Percentiles rank a stretch among this genome's conserved stretches.
These are phyloP conservation scores for Papiliotrema terrestris DNA, from an alignment of 1,284 basidiomycete genomes.

Conservation along the genomic window DNA sequence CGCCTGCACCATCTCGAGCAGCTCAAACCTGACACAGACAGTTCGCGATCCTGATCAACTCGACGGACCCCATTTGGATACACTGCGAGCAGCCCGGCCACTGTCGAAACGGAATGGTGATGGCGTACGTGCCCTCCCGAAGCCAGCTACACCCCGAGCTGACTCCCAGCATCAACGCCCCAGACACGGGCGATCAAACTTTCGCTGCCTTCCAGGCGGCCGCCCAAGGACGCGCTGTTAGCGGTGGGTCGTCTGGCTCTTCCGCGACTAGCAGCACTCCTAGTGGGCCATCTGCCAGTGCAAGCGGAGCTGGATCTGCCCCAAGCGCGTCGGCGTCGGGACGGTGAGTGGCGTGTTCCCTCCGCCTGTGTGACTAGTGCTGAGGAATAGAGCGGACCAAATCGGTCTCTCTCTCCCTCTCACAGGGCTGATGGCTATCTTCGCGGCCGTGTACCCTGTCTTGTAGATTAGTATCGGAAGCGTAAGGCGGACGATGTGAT, in stretches of 20 bases:
- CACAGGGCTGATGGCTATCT: no score
- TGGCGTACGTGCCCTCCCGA: conserved; percentile 29
- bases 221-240: conserved; percentile 39
- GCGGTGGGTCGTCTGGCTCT: no score
- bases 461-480: neutral
- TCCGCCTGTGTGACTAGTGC: no score
- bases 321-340: neutral
- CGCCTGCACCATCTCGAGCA: neutral
- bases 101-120: conserved; percentile 64
- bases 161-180: conserved; percentile 57
- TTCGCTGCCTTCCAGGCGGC: conserved; percentile 54
- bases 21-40: conserved; percentile 1
- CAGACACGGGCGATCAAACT: conserved; percentile 52
- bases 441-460: neutral
- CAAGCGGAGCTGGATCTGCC: neutral
- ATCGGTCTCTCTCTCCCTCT: neutral
- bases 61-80: conserved; percentile 61
- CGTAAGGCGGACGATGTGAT: neutral
- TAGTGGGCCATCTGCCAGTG: neutral
- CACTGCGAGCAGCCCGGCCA: conserved; percentile 58
- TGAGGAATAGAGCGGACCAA: neutral
- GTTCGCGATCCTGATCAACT: conserved; percentile 44
- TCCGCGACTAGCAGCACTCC: neutral
- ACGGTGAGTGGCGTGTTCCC: neutral
- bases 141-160: neutral